Evolutionary conservation across 2,329 filamentous ascomycete genomes (phyloP).

Genomic region (Aspergillus hiratsukae): DNA sequence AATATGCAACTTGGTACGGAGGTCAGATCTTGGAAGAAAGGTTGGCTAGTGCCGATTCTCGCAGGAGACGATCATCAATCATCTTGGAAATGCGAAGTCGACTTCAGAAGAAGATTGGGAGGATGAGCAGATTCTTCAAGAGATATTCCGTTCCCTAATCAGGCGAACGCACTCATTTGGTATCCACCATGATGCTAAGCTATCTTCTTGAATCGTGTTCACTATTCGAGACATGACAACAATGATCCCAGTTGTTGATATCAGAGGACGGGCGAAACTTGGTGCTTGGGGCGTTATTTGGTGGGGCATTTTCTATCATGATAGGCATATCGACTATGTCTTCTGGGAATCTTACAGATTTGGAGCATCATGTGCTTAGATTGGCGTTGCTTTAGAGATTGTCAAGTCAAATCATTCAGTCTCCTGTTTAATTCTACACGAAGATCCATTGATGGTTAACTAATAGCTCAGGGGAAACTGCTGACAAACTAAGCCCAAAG

Average conservation of each 20-base stretch:
- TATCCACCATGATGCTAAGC: not conserved
- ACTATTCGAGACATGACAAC: not conserved
- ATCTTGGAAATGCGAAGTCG: slow-evolving; percentile 12
- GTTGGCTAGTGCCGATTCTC: not conserved
- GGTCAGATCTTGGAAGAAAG: not conserved
- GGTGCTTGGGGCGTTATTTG: not conserved
- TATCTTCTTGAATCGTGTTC: not conserved
- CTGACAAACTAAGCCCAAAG: slow-evolving; percentile 19
- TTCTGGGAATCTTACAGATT: not conserved
- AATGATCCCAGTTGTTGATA: not conserved
- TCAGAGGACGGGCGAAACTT: not conserved
- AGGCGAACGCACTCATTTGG: not conserved
- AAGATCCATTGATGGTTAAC: not conserved
- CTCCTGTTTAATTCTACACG: not conserved
- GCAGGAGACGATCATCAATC: slow-evolving; percentile 11
- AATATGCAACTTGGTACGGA: not conserved
- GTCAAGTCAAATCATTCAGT: not conserved
- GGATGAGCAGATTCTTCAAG: slow-evolving; percentile 16
- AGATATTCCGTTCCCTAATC: slow-evolving; percentile 5
- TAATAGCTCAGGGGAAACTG: slow-evolving; percentile 13
- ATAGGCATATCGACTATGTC: not conserved
- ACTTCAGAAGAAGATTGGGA: slow-evolving; percentile 14
- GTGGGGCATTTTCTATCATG: not conserved
- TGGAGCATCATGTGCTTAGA: not conserved
- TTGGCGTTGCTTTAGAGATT: not conserved